Percentiles rank a stretch among this genome's conserved stretches.
Evolutionary conservation across 2,329 filamentous ascomycete species (phyloP).

Genomic region (Alternaria tenuissima): DNA sequence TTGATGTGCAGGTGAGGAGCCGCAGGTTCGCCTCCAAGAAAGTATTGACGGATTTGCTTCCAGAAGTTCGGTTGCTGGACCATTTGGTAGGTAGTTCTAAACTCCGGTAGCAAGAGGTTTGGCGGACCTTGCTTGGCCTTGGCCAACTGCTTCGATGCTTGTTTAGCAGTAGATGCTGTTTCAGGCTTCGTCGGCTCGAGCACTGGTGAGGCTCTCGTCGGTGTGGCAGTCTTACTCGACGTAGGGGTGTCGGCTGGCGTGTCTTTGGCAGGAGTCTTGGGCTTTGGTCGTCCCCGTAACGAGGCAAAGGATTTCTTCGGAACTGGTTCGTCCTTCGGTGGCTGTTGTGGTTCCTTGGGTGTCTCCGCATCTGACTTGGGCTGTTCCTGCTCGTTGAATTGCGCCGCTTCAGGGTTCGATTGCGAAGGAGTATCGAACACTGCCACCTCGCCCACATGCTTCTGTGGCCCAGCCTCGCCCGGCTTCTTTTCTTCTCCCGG

Average conservation of each 20-base stretch:
- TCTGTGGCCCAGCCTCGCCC: slow-evolving; percentile 66
- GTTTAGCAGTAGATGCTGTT: slow-evolving; percentile 38
- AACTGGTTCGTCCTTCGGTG: slow-evolving; percentile 28
- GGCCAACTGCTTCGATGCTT: slow-evolving; percentile 32
- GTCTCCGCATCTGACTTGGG: slow-evolving; percentile 24
- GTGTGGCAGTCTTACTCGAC: slow-evolving; percentile 50
- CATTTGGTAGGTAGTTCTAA: slow-evolving; percentile 70
- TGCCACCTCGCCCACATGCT: slow-evolving; percentile 61
- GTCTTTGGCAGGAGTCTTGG: slow-evolving; percentile 32
- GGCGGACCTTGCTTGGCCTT: slow-evolving; percentile 52
- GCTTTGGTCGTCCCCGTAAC: slow-evolving; percentile 42
- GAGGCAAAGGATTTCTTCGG: slow-evolving; percentile 43
- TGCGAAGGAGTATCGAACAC: slow-evolving; percentile 61
- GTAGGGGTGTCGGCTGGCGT: slow-evolving; percentile 26
- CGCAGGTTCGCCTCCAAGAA: slow-evolving; percentile 62
- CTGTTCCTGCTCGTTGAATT: slow-evolving; percentile 57
- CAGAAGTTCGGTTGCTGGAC: slow-evolving; percentile 56
- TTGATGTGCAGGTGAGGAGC: slow-evolving; percentile 73
- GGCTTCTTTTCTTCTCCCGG: slow-evolving; percentile 60
- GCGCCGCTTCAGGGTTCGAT: slow-evolving; percentile 59
- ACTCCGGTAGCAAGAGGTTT: slow-evolving; percentile 75
- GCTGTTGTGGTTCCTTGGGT: slow-evolving; percentile 27
- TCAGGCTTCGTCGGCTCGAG: slow-evolving; percentile 38
- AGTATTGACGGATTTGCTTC: slow-evolving; percentile 52
- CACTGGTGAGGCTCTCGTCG: slow-evolving; percentile 38